phyloP scores from a whole-genome alignment of 1,139 yeast species.

The Yarrowia galli region DNA sequence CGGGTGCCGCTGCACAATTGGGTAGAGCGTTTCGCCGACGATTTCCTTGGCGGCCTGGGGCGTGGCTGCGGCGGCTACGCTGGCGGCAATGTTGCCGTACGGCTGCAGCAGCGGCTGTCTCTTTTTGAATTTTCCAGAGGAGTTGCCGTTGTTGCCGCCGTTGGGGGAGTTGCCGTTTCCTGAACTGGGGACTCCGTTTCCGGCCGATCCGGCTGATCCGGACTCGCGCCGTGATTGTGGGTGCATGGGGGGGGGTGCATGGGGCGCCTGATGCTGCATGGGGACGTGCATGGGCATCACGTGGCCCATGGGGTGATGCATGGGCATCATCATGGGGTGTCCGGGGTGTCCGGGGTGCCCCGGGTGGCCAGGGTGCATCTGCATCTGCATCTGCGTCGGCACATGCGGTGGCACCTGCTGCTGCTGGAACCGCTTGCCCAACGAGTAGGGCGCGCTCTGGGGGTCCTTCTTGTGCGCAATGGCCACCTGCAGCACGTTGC shows the following conservation, averaged over 20 bases:
- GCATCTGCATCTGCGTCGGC: background rate
- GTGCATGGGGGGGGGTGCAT: too few relatives aligned
- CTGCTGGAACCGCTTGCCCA: constrained; percentile 15
- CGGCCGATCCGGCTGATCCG: too few relatives aligned
- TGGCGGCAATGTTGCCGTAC: constrained; percentile 44
- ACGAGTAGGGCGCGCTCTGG: constrained; percentile 76
- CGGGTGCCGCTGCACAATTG: constrained; percentile 82
- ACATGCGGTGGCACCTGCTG: background rate
- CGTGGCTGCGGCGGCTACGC: constrained; percentile 50
- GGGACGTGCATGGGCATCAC: too few relatives aligned
- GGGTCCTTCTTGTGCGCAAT: constrained; percentile 93
- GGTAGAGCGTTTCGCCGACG: constrained; percentile 92
- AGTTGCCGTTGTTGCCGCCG: constrained; percentile 43
- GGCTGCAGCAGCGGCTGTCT: constrained; percentile 38
- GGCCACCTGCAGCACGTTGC: constrained; percentile 91
- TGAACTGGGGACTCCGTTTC: constrained; percentile 45
- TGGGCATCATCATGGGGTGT: background rate
- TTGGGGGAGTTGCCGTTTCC: constrained; percentile 40
- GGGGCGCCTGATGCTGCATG: too few relatives aligned
- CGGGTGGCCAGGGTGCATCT: background rate
- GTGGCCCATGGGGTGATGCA: background rate
- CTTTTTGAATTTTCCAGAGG: constrained; percentile 58
- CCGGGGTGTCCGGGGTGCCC: background rate
- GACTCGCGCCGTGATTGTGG: too few relatives aligned
- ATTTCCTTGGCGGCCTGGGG: constrained; percentile 85